These are phyloP conservation scores for Solanum corneliomulleri DNA, from an alignment of 257 asterid species.

Conservation along the genomic window DNA sequence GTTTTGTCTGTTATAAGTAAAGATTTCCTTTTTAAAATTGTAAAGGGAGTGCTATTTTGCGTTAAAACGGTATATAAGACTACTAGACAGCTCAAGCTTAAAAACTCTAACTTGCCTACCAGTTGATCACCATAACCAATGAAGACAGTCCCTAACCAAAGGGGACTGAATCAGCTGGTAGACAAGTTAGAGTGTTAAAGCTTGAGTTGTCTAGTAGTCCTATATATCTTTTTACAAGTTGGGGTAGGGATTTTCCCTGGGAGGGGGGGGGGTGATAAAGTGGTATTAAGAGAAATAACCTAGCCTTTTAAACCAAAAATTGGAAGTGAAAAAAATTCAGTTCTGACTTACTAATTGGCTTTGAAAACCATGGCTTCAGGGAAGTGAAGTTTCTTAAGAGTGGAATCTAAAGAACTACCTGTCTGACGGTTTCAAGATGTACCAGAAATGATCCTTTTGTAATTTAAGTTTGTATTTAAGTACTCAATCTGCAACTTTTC, in stretches of 20 bases:
- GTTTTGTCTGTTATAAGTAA: neutral
- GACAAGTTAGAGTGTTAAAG: neutral
- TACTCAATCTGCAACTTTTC: neutral
- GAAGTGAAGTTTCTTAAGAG: neutral
- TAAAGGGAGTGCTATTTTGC: neutral
- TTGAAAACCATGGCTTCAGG: neutral
- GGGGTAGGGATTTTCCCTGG: neutral
- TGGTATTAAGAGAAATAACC: neutral
- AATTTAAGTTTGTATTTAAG: neutral
- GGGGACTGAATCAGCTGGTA: neutral
- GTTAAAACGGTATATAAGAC: no score
- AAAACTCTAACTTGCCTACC: neutral
- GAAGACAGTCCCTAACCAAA: neutral
- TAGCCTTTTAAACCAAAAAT: neutral
- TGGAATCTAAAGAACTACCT: neutral
- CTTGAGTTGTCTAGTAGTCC: neutral
- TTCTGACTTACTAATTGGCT: neutral
- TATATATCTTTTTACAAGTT: neutral
- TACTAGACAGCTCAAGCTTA: neutral
- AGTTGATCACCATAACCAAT: neutral
- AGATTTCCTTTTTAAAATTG: neutral
- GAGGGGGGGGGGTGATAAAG: no score
- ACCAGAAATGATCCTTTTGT: neutral
- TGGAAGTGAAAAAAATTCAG: neutral
- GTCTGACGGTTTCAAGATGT: neutral